phyloP scores from a whole-genome alignment of 805 yeast species.

The Wickerhamiella sorbophila region DNA sequence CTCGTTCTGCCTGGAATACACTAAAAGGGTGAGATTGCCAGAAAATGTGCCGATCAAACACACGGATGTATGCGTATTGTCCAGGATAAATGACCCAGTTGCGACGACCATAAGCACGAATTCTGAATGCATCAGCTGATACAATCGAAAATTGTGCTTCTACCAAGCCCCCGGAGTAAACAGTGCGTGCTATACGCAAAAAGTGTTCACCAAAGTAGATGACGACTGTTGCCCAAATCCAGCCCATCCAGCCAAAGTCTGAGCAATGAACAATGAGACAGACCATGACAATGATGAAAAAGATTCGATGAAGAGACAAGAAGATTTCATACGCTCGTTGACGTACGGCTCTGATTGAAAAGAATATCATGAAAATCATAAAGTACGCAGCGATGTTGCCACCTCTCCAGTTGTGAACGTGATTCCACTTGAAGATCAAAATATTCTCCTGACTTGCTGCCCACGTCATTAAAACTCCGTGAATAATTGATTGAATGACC shows the following conservation, averaged over 20 bases:
- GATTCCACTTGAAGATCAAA: constrained; percentile 19
- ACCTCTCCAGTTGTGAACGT: constrained; percentile 25
- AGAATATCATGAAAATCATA: constrained; percentile 30
- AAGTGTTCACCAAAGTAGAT: constrained; percentile 59
- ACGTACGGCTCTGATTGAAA: constrained; percentile 39
- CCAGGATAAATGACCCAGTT: constrained; percentile 41
- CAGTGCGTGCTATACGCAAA: constrained; percentile 38
- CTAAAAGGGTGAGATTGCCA: constrained; percentile 74
- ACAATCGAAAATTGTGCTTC: constrained; percentile 17
- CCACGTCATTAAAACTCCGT: constrained; percentile 26
- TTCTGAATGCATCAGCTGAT: constrained; percentile 27
- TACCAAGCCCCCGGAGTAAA: constrained; percentile 38
- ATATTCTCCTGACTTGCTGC: constrained; percentile 16
- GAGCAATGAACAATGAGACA: constrained; percentile 40
- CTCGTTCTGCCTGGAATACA: constrained; percentile 21
- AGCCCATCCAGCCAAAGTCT: constrained; percentile 45
- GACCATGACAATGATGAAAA: constrained; percentile 12
- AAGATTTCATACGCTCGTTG: constrained; percentile 43
- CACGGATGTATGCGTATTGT: constrained; percentile 41
- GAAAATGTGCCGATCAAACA: constrained; percentile 36
- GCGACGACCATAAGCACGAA: constrained; percentile 27
- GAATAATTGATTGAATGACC: constrained; percentile 32
- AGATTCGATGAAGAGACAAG: constrained; percentile 32
- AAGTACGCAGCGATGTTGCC: constrained; percentile 33
- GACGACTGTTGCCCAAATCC: constrained; percentile 39